These are phyloP conservation scores for Pulveroboletus sp. DNA, from an alignment of 768 basidiomycete genomes.

Conservation along the genomic window DNA sequence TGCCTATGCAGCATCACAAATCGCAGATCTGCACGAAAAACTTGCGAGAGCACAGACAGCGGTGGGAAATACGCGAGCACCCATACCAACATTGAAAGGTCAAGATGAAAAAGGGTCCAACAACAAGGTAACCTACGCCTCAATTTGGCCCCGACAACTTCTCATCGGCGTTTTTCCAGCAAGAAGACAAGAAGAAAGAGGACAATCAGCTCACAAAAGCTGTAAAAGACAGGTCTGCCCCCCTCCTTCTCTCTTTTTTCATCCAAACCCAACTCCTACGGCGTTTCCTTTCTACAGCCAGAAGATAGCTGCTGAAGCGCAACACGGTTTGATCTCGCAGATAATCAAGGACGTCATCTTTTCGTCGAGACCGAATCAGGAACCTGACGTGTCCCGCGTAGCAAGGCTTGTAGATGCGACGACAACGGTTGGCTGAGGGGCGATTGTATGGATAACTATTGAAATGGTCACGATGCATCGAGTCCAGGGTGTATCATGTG, in stretches of 20 bases:
- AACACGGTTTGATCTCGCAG: constrained; percentile 91
- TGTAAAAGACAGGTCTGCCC: constrained; percentile 95
- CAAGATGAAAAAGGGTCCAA: constrained; percentile 40
- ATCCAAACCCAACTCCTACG: neutral
- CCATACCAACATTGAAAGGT: constrained; percentile 49
- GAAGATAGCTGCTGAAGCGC: constrained; percentile 86
- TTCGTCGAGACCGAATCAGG: constrained; percentile 44
- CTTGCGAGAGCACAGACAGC: constrained; percentile 64
- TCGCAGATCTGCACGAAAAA: constrained; percentile 88
- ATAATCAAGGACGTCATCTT: constrained; percentile 92
- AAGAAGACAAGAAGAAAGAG: constrained; percentile 79
- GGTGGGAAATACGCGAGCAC: constrained; percentile 56
- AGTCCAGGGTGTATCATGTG: too few species aligned
- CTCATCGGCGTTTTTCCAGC: constrained; percentile 18
- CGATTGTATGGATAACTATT: constrained; percentile 10
- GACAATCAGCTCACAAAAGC: constrained; percentile 84
- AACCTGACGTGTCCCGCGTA: constrained; percentile 21
- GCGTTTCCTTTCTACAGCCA: constrained; percentile 45
- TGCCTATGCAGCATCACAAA: constrained; percentile 88
- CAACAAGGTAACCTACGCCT: constrained; percentile 38
- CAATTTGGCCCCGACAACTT: neutral
- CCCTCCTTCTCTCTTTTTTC: constrained; percentile 15
- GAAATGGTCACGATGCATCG: too few species aligned
- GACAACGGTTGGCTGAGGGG: constrained; percentile 27
- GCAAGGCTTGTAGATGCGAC: constrained; percentile 35